A percentile compares a stretch with the other conserved stretches of the same genome.
phyloP scores from a whole-genome alignment of 768 basidiomycete species.

The Rhodotorula diobovata region DNA sequence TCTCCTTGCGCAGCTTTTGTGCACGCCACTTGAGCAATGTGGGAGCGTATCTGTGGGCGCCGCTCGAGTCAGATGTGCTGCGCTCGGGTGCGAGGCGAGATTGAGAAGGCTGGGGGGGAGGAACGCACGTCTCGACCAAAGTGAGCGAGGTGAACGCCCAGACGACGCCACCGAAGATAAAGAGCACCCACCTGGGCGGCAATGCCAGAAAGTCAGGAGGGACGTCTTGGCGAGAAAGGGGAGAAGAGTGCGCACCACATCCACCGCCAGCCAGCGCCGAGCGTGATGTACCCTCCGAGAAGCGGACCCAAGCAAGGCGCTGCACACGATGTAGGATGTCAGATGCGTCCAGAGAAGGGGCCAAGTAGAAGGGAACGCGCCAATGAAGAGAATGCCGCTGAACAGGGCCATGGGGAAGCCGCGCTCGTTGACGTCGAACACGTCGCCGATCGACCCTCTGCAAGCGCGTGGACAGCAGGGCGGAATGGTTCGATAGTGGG shows the following conservation, averaged over 20 bases:
- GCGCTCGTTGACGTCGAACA: conserved; percentile 44
- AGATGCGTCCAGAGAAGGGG: not conserved
- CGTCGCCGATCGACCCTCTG: not conserved
- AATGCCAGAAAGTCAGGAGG: conserved; percentile 53
- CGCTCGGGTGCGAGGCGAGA: not conserved
- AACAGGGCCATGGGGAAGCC: conserved; percentile 47
- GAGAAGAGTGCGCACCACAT: conserved; percentile 49
- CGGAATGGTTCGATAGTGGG: no score
- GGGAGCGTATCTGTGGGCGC: conserved; percentile 53
- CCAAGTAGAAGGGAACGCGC: not conserved
- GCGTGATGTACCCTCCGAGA: conserved; percentile 57
- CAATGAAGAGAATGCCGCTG: conserved; percentile 42
- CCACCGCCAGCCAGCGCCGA: conserved; percentile 59
- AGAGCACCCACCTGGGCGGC: not conserved
- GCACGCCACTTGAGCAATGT: conserved; percentile 57
- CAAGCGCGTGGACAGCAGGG: not conserved
- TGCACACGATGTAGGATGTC: not conserved
- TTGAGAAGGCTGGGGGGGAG: not conserved
- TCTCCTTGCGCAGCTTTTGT: conserved; percentile 52
- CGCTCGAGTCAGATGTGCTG: not conserved
- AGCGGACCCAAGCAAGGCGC: conserved; percentile 57
- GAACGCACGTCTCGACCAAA: conserved; percentile 57
- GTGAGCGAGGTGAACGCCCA: conserved; percentile 45
- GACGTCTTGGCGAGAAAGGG: conserved; percentile 63
- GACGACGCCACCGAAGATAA: conserved; percentile 35